Conservation (phyloP, 306 rosid genomes). For the Citrullus mucosospermus region DNA sequence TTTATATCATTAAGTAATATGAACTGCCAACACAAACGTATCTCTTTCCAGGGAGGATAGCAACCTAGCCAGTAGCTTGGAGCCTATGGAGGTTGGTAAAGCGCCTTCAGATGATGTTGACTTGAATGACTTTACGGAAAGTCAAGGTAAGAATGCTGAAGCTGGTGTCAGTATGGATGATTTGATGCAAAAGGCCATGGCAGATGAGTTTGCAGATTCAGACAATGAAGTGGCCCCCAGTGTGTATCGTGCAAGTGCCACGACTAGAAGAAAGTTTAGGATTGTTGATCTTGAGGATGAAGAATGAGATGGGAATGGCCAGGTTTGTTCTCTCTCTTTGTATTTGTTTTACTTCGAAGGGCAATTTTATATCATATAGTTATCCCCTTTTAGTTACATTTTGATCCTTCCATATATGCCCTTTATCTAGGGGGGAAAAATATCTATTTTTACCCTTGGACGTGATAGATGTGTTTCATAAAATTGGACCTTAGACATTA, state of each 20-base stretch:
- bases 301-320: constrained; percentile 28
- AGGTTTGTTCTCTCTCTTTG: neutral
- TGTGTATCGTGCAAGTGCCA: constrained; percentile 21
- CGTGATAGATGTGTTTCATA: neutral
- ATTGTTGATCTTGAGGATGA: constrained; percentile 71
- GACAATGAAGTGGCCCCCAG: constrained; percentile 39
- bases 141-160: constrained; percentile 17
- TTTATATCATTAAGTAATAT: neutral
- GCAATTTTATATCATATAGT: neutral
- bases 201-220: constrained; percentile 51
- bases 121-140: constrained; percentile 8
- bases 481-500: neutral
- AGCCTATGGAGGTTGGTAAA: neutral
- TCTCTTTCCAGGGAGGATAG: constrained; percentile 19
- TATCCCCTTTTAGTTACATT: neutral
- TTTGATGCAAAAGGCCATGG: constrained; percentile 3
- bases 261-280: constrained; percentile 57
- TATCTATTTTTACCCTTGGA: neutral
- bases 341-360: neutral
- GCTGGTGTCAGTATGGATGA: constrained; percentile 20
- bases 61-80: constrained; percentile 1
- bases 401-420: neutral
- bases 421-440: neutral
- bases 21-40: neutral
- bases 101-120: neutral